Conservation (phyloP, 495 filamentous ascomycete species). For the Aspergillus funiculosus region DNA sequence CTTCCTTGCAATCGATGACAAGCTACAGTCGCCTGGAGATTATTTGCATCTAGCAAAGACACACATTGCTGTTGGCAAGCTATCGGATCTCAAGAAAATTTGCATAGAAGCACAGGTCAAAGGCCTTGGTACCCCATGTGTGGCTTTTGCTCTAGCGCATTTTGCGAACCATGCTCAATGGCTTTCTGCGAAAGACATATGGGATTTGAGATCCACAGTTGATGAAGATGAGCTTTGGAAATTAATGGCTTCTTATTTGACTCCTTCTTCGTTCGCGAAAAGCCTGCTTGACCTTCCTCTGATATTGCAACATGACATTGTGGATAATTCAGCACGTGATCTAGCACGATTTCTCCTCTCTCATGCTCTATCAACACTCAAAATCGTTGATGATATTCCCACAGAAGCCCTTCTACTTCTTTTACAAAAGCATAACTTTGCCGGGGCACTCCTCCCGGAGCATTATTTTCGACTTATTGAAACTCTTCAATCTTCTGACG, state of each 20-base stretch:
- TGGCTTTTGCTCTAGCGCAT: constrained; percentile 27
- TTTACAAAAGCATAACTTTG: constrained; percentile 19
- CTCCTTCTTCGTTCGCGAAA: constrained; percentile 10
- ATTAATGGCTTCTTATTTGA: constrained; percentile 6
- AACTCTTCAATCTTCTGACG: constrained; percentile 21
- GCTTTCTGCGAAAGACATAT: constrained; percentile 20
- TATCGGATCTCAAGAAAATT: constrained; percentile 20
- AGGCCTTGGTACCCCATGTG: constrained; percentile 18
- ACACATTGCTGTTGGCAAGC: constrained; percentile 16
- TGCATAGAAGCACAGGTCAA: constrained; percentile 29
- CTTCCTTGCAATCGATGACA: constrained; percentile 33
- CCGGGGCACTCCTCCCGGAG: constrained; percentile 18
- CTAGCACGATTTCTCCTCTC: constrained; percentile 24
- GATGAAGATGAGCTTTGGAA: constrained; percentile 14
- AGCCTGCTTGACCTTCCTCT: constrained; percentile 17
- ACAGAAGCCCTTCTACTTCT: constrained; percentile 27
- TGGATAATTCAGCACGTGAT: background rate
- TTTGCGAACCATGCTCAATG: constrained; percentile 35
- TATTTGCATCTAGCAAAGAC: constrained; percentile 34
- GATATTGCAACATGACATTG: constrained; percentile 1
- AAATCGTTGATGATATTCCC: constrained; percentile 20
- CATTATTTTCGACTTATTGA: constrained; percentile 30
- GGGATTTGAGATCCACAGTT: constrained; percentile 11
- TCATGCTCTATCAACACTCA: constrained; percentile 17
- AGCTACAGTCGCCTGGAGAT: constrained; percentile 30